Conservation (phyloP, 2,329 filamentous ascomycete genomes). For the Colletotrichum trifolii region DNA sequence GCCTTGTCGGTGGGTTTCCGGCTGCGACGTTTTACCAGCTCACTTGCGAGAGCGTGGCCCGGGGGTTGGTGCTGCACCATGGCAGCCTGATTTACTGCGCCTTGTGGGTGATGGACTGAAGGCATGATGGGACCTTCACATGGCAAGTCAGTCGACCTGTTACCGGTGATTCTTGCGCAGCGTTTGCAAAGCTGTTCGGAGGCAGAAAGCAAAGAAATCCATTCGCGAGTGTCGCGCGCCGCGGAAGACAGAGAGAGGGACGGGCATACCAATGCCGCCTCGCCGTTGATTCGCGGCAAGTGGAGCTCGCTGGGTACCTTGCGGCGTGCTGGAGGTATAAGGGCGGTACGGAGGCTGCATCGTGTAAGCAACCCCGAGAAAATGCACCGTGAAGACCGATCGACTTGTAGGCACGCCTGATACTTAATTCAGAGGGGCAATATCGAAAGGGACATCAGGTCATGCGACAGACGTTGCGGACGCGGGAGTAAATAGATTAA, state of each 20-base stretch:
- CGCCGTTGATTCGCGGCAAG: slow-evolving; percentile 61
- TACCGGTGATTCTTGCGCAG: not conserved
- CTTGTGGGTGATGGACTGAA: slow-evolving; percentile 60
- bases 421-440: no score
- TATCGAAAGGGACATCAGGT: no score
- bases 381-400: not conserved
- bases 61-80: slow-evolving; percentile 61
- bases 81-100: slow-evolving; percentile 65
- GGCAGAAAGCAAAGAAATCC: slow-evolving; percentile 1
- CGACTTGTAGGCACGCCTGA: no score
- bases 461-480: no score
- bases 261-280: slow-evolving; percentile 62
- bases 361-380: slow-evolving; percentile 39
- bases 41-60: slow-evolving; percentile 54
- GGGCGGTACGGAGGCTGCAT: slow-evolving; percentile 67
- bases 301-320: slow-evolving; percentile 60
- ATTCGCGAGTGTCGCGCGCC: not conserved
- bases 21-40: slow-evolving; percentile 77
- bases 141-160: slow-evolving; percentile 17
- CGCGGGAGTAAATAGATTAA: no score
- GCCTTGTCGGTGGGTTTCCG: slow-evolving; percentile 95
- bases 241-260: slow-evolving; percentile 15
- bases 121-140: slow-evolving; percentile 66
- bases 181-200: not conserved
- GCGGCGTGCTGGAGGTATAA: slow-evolving; percentile 50